Base-by-base conservation (phyloP, 441 rosid genomes). In the Populus hybrid region DNA sequence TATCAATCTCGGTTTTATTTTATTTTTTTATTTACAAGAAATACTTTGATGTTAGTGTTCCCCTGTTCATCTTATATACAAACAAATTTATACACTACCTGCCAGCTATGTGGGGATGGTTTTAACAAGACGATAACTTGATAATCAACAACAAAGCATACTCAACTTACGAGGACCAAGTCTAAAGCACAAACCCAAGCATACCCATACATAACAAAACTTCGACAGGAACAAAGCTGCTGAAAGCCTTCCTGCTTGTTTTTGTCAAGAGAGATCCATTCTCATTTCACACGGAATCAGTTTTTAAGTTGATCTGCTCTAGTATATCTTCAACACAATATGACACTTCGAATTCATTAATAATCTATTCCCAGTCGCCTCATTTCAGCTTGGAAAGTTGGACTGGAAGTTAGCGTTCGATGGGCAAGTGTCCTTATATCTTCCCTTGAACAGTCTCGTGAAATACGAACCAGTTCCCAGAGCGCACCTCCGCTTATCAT, bases 401-500 rank as follows among this genome's bases (percentile, higher is more conserved):
- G 91, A 81, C 94, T 91, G 59, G 97, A 86, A 80, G 89, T 82
- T 66, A 97, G 83, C 16, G 96, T 92, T 72, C 92, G 88, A 77
- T 81, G 91, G 23, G 98, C 99, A 20, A 97, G 96, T 71, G 86
- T 88, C 83, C 93, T 86, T 87, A 97, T 93, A 80, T 95, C 99
- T 84, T 95, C 97, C 68, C 97, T 86, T 1, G 98, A 88, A 88
- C 98, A 93, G 77, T 93, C 98, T 38, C 90, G 94, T 0, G 98
- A 90, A 82, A 95, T 91, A 56, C 94, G 94, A 79, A 90, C 96
- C 72, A 97, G 88, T 76, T 97, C 99, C 99, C 94, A 88, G 29
- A 97, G 86, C 11, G 99, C 99, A 77, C 98, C 96, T 77, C 97
- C 95, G 16, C 79, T 86, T 31, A 95, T 90, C 97, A 97, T 91